A percentile compares a stretch with the other conserved stretches of the same genome.
phyloP scores from a whole-genome alignment of 495 filamentous ascomycete species.

The Aspergillus indologenus region DNA sequence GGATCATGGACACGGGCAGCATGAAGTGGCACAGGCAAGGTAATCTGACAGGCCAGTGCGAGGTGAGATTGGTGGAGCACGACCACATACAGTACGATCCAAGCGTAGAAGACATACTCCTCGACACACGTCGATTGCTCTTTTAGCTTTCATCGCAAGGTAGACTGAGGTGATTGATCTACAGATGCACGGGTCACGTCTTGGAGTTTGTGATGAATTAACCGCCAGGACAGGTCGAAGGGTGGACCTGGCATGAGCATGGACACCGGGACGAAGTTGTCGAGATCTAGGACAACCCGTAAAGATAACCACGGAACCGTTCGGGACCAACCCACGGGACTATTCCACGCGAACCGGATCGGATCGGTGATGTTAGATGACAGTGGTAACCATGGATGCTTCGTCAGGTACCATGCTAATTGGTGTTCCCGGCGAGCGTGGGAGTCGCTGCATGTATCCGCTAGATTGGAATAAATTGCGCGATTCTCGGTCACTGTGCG shows the following conservation, averaged over 20 bases:
- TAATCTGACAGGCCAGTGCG: slow-evolving; percentile 12
- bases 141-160: neutral
- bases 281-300: neutral
- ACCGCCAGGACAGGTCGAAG: slow-evolving; percentile 7
- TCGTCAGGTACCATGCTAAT: slow-evolving; percentile 12
- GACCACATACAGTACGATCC: slow-evolving; percentile 3
- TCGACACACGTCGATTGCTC: neutral
- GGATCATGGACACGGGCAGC: slow-evolving; percentile 8
- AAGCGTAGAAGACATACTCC: neutral
- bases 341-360: slow-evolving; percentile 21
- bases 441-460: slow-evolving; percentile 11
- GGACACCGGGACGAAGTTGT: neutral
- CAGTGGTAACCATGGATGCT: slow-evolving; percentile 11
- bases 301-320: slow-evolving; percentile 11
- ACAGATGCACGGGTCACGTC: neutral
- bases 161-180: slow-evolving; percentile 14
- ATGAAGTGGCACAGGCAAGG: neutral
- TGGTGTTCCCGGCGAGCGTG: slow-evolving; percentile 8
- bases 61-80: neutral
- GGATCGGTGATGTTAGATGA: slow-evolving; percentile 19
- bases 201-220: slow-evolving; percentile 16
- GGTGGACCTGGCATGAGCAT: neutral
- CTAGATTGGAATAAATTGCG: slow-evolving; percentile 5
- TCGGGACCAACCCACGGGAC: slow-evolving; percentile 22
- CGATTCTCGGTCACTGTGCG: slow-evolving; percentile 4